Evolutionary conservation across 352 stramenopile species (phyloP).

Genomic region (Peronospora tabacina): DNA sequence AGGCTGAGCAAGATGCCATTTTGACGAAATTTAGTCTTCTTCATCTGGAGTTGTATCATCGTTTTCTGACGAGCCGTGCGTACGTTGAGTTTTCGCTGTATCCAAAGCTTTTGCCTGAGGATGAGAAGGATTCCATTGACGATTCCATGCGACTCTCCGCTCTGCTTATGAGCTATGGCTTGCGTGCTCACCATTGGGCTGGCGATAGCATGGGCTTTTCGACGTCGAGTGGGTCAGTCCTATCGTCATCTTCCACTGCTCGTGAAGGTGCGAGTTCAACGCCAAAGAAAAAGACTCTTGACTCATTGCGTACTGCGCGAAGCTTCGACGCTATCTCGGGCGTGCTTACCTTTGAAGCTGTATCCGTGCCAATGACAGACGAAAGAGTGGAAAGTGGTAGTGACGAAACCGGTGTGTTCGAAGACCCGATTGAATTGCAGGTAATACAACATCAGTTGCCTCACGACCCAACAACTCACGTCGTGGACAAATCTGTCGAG

Average conservation of each 20-base stretch:
- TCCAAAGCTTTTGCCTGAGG: constrained; percentile 39
- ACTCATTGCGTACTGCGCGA: constrained; percentile 51
- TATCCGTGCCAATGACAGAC: constrained; percentile 17
- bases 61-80: constrained; percentile 74
- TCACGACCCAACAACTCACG: constrained; percentile 37
- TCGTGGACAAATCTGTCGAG: constrained; percentile 61
- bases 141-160: constrained; percentile 61
- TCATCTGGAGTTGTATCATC: constrained; percentile 78
- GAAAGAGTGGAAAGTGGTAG: constrained; percentile 13
- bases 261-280: constrained; percentile 20
- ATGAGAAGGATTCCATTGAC: constrained; percentile 58
- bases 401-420: constrained; percentile 17
- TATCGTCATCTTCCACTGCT: constrained; percentile 14
- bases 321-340: constrained; percentile 72
- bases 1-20: constrained; percentile 78
- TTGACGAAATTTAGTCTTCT: constrained; percentile 82
- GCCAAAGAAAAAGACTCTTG: constrained; percentile 57
- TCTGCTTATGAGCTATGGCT: constrained; percentile 67
- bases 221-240: constrained; percentile 19
- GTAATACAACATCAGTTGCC: constrained; percentile 47
- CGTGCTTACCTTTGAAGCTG: constrained; percentile 71
- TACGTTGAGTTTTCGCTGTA: constrained; percentile 85
- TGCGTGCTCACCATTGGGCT: constrained; percentile 73
- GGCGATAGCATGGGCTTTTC: constrained; percentile 16
- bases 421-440: constrained; percentile 37